Percentiles rank a stretch among this genome's conserved stretches.
Conservation (phyloP, 1,284 basidiomycete genomes). For the Athelia psychrophila region DNA sequence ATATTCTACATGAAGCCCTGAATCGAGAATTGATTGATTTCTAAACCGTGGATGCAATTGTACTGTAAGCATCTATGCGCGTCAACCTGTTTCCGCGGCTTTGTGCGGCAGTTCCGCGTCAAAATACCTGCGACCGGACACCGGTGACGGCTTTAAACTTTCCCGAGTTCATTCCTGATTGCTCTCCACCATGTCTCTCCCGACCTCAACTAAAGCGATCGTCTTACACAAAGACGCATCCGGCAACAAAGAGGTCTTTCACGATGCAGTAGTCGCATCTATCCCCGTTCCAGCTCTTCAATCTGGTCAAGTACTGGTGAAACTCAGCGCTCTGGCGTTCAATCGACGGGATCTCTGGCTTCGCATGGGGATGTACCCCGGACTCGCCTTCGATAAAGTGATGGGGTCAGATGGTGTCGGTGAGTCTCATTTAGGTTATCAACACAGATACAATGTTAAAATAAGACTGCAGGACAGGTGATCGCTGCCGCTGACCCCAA, state of each 20-base stretch:
- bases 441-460: background rate
- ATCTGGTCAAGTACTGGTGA: slow-evolving; percentile 56
- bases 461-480: slow-evolving; percentile 54
- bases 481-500: slow-evolving; percentile 49
- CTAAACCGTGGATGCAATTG: too few species aligned
- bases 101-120: too few species aligned
- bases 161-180: too few species aligned
- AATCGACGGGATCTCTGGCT: slow-evolving; percentile 85
- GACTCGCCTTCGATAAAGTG: slow-evolving; percentile 54
- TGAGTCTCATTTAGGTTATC: slow-evolving; percentile 23
- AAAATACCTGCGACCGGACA: too few species aligned
- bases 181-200: background rate
- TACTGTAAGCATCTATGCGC: too few species aligned
- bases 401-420: slow-evolving; percentile 79
- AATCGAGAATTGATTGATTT: too few species aligned
- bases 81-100: too few species aligned
- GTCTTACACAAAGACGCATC: background rate
- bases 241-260: background rate
- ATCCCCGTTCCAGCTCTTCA: background rate
- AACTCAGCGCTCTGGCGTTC: slow-evolving; percentile 66
- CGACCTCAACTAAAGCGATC: background rate
- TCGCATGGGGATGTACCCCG: slow-evolving; percentile 68
- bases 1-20: too few species aligned
- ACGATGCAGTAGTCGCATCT: background rate
- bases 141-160: too few species aligned